Conservation (phyloP, 805 yeast species). For the Lachancea sp. region DNA sequence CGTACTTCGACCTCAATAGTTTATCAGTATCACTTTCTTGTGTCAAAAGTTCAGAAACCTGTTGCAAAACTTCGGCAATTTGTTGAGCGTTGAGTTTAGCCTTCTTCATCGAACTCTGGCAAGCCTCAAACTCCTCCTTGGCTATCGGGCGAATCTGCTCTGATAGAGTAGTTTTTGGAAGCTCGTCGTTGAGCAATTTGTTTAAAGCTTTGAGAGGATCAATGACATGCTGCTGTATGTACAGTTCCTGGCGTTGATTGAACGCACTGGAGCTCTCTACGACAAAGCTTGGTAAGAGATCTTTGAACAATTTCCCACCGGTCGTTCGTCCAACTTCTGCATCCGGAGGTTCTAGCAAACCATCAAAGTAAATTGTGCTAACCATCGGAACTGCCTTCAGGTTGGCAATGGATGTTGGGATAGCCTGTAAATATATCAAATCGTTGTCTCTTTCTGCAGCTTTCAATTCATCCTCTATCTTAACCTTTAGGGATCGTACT, state of each 20-base stretch:
- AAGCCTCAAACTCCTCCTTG: conserved; percentile 50
- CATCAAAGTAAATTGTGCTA: conserved; percentile 37
- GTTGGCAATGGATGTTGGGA: conserved; percentile 47
- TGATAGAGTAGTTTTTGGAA: conserved; percentile 50
- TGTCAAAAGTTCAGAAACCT: conserved; percentile 40
- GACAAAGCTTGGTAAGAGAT: conserved; percentile 59
- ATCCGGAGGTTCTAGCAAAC: conserved; percentile 31
- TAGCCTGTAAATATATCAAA: conserved; percentile 60
- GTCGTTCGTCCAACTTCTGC: conserved; percentile 12
- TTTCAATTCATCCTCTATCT: conserved; percentile 40
- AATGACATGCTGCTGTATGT: conserved; percentile 40
- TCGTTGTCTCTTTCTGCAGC: conserved; percentile 75
- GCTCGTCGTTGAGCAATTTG: conserved; percentile 37
- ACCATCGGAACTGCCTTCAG: conserved; percentile 50
- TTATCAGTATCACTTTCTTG: conserved; percentile 54
- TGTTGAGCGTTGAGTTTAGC: conserved; percentile 43
- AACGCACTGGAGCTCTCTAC: conserved; percentile 63
- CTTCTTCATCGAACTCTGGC: conserved; percentile 48
- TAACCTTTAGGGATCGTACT: conserved; percentile 37
- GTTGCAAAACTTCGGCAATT: conserved; percentile 39
- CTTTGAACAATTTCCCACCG: conserved; percentile 45
- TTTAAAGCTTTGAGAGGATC: conserved; percentile 46
- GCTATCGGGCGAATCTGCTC: conserved; percentile 57
- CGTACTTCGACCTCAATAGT: conserved; percentile 43
- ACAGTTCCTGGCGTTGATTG: conserved; percentile 55